Evolutionary conservation across 2,329 filamentous ascomycete genomes (phyloP).

Genomic region (Penicillium sp.): DNA sequence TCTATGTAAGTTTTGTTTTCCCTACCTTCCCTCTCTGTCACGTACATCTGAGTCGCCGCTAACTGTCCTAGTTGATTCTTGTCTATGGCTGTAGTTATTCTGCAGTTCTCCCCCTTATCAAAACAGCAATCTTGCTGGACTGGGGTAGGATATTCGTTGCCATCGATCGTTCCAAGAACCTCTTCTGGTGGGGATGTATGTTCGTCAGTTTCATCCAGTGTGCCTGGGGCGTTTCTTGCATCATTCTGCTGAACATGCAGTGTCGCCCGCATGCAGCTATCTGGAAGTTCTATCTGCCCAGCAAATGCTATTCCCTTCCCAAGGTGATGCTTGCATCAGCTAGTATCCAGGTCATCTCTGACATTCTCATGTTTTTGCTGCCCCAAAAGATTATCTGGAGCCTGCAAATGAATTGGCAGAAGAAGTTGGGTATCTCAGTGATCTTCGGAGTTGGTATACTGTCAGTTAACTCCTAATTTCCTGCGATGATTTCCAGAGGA

Average conservation of each 20-base stretch:
- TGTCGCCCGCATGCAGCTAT: constrained; percentile 38
- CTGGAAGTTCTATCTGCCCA: constrained; percentile 35
- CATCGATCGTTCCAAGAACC: constrained; percentile 20
- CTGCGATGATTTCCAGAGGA: not conserved
- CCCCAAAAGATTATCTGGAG: constrained; percentile 40
- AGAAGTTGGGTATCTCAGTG: constrained; percentile 33
- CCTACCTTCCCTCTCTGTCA: not conserved
- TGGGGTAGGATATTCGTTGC: constrained; percentile 45
- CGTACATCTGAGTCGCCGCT: not conserved
- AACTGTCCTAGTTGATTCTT: constrained; percentile 29
- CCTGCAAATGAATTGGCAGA: constrained; percentile 32
- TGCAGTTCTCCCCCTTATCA: constrained; percentile 41
- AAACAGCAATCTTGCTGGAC: constrained; percentile 46
- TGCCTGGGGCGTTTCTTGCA: constrained; percentile 28
- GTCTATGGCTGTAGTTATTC: constrained; percentile 41
- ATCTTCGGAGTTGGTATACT: constrained; percentile 37
- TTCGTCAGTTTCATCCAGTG: constrained; percentile 33
- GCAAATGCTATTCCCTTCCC: constrained; percentile 33
- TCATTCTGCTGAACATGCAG: constrained; percentile 37
- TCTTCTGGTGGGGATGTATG: constrained; percentile 41
- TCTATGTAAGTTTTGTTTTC: constrained; percentile 14
- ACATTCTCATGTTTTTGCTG: constrained; percentile 36
- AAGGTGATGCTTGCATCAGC: constrained; percentile 32
- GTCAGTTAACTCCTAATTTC: constrained; percentile 22
- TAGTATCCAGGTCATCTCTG: constrained; percentile 35